These are phyloP conservation scores for Furcasterigmium furcatum DNA, from an alignment of 2,329 filamentous ascomycete species.

Conservation along the genomic window DNA sequence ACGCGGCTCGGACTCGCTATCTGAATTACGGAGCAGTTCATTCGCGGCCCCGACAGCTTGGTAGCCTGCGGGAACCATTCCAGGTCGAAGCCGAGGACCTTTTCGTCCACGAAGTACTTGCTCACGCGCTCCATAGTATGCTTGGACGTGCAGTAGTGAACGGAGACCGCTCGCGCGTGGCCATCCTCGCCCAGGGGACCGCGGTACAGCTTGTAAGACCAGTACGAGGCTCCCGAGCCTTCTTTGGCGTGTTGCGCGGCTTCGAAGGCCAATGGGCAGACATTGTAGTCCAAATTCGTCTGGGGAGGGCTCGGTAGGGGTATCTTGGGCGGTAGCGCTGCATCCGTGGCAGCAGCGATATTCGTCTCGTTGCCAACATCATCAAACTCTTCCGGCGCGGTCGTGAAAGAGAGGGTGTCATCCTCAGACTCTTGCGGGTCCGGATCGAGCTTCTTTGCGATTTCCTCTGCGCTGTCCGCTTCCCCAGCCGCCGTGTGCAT, in stretches of 20 bases:
- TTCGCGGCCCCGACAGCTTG: constrained; percentile 47
- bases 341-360: constrained; percentile 6
- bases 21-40: constrained; percentile 79
- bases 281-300: constrained; percentile 40
- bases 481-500: constrained; percentile 3
- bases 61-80: constrained; percentile 68
- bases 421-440: neutral
- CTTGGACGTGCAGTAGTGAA: constrained; percentile 74
- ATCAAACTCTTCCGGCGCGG: neutral
- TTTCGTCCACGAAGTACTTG: constrained; percentile 64
- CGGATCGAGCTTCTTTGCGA: neutral
- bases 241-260: constrained; percentile 42
- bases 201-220: constrained; percentile 67
- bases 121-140: constrained; percentile 65
- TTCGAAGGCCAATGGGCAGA: constrained; percentile 40
- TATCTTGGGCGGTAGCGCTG: neutral
- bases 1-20: constrained; percentile 74
- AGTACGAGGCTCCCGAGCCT: constrained; percentile 53
- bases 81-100: constrained; percentile 81
- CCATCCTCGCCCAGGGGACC: constrained; percentile 37
- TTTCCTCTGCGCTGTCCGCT: neutral
- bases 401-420: constrained; percentile 1
- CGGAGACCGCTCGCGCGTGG: constrained; percentile 48
- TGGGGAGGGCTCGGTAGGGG: constrained; percentile 24
- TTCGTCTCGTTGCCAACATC: constrained; percentile 3